Evolutionary conservation across 2,329 filamentous ascomycete species (phyloP).

Genomic region (Herpotrichia juniperi): DNA sequence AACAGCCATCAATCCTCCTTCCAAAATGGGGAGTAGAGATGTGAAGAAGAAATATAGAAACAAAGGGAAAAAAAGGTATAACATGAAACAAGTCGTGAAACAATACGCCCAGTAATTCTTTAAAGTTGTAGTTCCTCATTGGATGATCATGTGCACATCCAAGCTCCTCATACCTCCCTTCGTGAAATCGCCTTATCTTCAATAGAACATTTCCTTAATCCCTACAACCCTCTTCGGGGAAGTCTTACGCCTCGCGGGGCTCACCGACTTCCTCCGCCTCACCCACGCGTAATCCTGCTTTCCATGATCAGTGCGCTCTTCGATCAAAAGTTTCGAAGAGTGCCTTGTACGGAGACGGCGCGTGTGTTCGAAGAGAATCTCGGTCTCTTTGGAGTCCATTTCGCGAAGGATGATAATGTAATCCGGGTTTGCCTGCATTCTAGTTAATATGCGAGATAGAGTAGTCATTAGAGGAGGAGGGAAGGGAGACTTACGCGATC

Average conservation of each 20-base stretch:
- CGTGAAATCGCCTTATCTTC: constrained; percentile 6
- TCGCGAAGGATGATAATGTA: constrained; percentile 58
- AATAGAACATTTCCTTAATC: constrained; percentile 41
- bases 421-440: constrained; percentile 48
- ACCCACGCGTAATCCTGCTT: constrained; percentile 55
- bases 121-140: not conserved
- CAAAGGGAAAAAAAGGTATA: not conserved
- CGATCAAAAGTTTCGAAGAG: constrained; percentile 47
- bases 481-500: constrained; percentile 50
- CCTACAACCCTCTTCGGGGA: constrained; percentile 37
- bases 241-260: constrained; percentile 36
- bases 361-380: constrained; percentile 58
- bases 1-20: not conserved
- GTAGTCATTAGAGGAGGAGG: not conserved
- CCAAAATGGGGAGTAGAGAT: constrained; percentile 1
- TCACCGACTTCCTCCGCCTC: constrained; percentile 38
- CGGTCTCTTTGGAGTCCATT: constrained; percentile 55
- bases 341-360: constrained; percentile 48
- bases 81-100: not conserved
- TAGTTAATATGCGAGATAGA: constrained; percentile 8
- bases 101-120: not conserved
- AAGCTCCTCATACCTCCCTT: not conserved
- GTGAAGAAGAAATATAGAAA: not conserved
- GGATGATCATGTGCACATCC: not conserved
- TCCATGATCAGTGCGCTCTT: constrained; percentile 45